Evolutionary conservation across 148 eudicot species (phyloP).

Genomic region (Salicornia ramosissima): DNA sequence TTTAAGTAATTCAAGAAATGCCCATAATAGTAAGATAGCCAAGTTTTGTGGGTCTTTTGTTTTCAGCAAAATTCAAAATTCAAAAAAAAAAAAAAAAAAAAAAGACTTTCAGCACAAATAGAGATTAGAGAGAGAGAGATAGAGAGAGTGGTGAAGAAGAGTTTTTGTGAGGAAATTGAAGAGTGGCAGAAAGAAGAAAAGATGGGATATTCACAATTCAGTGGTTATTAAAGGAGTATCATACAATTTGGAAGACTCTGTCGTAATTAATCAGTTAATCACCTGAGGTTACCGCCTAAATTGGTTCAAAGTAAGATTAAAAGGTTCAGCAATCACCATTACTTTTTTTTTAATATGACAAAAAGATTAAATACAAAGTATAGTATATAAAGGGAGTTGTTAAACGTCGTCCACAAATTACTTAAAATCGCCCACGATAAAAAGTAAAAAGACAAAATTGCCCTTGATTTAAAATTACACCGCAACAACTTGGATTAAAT

Average conservation of each 20-base stretch:
- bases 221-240: not conserved
- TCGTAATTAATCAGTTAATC: not conserved
- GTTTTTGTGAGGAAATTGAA: not conserved
- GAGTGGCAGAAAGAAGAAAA: not conserved
- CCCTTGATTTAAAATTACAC: too few relatives aligned
- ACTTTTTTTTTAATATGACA: too few relatives aligned
- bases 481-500: too few relatives aligned
- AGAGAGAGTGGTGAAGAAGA: not conserved
- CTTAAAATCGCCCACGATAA: too few relatives aligned
- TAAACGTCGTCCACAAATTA: too few relatives aligned
- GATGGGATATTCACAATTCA: not conserved
- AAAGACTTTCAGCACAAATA: not conserved
- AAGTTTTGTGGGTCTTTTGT: not conserved
- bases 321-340: too few relatives aligned
- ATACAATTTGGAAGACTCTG: too few relatives aligned
- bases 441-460: too few relatives aligned
- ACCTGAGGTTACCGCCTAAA: not conserved
- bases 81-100: not conserved
- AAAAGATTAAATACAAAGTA: too few relatives aligned
- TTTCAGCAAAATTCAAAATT: not conserved
- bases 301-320: not conserved
- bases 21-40: not conserved
- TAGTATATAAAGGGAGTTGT: too few relatives aligned
- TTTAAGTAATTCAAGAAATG: too few relatives aligned
- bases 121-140: not conserved